These are phyloP conservation scores for Micractinium conductrix DNA, from an alignment of 139 green algal genomes.

Conservation along the genomic window DNA sequence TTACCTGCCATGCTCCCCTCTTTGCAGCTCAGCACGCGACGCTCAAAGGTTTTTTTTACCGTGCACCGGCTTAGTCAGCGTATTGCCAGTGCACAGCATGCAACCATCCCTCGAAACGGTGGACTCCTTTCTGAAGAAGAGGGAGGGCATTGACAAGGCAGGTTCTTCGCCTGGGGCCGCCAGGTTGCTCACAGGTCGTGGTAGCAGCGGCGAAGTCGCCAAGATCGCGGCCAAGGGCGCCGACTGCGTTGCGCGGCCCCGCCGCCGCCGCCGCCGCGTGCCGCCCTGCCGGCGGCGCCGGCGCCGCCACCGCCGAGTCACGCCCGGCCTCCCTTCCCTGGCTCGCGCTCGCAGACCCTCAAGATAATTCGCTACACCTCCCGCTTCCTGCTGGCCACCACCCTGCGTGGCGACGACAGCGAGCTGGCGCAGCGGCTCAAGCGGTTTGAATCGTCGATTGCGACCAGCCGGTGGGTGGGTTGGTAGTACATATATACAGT, in stretches of 20 bases:
- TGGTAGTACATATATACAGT: not conserved
- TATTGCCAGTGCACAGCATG: no score
- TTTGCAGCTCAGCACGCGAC: no score
- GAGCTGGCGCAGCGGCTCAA: constrained; percentile 53
- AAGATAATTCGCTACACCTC: constrained; percentile 82
- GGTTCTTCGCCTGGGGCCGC: not conserved
- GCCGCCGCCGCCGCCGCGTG: not conserved
- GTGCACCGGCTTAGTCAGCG: no score
- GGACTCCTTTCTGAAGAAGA: constrained; percentile 73
- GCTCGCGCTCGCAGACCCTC: constrained; percentile 11
- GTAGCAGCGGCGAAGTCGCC: not conserved
- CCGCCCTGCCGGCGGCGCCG: not conserved
- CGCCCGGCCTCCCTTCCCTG: not conserved
- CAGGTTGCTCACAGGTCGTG: not conserved
- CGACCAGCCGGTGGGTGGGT: constrained; percentile 65
- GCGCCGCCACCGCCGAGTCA: not conserved
- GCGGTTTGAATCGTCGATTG: constrained; percentile 69
- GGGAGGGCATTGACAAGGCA: constrained; percentile 88
- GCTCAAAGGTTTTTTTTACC: no score
- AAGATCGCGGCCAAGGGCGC: not conserved
- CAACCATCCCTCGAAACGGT: no score
- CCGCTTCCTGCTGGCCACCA: constrained; percentile 65
- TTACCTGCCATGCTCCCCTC: no score
- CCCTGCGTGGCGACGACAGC: constrained; percentile 43
- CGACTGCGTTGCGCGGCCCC: not conserved